Evolutionary conservation across 1,139 yeast genomes (phyloP), one percentile per base, ranked within the genome.

Genomic region (Pichia sp.): DNA sequence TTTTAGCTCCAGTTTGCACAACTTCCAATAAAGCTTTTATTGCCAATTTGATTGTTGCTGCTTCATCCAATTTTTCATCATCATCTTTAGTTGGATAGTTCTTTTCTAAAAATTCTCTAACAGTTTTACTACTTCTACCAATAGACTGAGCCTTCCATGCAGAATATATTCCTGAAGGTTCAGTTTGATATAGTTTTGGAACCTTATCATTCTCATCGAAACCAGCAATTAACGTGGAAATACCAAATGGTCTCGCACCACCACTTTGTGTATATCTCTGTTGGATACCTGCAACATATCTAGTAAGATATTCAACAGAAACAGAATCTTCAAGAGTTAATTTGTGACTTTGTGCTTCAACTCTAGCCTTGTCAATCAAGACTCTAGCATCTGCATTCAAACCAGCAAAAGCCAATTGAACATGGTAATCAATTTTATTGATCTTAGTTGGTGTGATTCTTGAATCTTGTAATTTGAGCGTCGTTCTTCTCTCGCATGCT

Each of bases 71-170:
- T n/a, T 51, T 55, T 54, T 67, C 60, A 27, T 76, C 87, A 23
- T 7, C 26, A 7, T 34, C 36, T 23, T 34, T 34, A 7, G 29
- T 33, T 57, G 75, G 76, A 67, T 85, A 90, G 59, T 87, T 85
- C 68, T 88, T 90, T 65, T 94, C 99, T 64, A 92, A 75, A 57
- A 90, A 85, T 64, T 94, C 98, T 56, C 95, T 81, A 33, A 94
- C 97, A 1, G 97, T 92, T 65, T 92, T 92, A 51, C 95, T 78
- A 49, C 95, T 85, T 61, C 96, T 81, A 47, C 99, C 99, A 62
- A 94, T 92, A 28, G 98, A 90, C 64, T 87, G 94, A 27, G 98
- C 97, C 65, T 90, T 87, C 98, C 98, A 92, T n/a, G 97, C 95
- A 46, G 95, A 87, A 63, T 84, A 92, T 53, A 92, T 94, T 31